A percentile compares a stretch with the other conserved stretches of the same genome.
Evolutionary conservation across 306 rosid genomes (phyloP).

Genomic region (Amphicarpaea edgeworthii): DNA sequence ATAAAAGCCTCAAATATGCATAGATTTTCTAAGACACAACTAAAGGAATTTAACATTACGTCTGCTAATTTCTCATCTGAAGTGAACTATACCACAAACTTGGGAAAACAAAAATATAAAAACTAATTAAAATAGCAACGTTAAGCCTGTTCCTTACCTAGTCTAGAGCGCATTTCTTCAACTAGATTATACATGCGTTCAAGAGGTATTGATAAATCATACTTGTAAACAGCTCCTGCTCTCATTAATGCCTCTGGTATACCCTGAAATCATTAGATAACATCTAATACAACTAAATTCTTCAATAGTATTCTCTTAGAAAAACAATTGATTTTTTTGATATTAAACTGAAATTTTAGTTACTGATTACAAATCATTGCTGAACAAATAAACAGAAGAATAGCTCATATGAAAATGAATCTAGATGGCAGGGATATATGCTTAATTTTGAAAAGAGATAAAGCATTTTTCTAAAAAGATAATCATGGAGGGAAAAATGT

Average conservation of each 20-base stretch:
- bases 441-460: slow-evolving; percentile 36
- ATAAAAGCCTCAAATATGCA: neutral
- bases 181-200: slow-evolving; percentile 79
- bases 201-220: slow-evolving; percentile 87
- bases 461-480: slow-evolving; percentile 21
- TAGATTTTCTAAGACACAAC: neutral
- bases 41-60: neutral
- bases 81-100: slow-evolving; percentile 22
- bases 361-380: slow-evolving; percentile 16
- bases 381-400: slow-evolving; percentile 21
- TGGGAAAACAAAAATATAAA: slow-evolving; percentile 1
- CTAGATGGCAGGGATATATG: slow-evolving; percentile 5
- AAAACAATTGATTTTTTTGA: neutral
- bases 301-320: neutral
- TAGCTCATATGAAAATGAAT: neutral
- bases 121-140: slow-evolving; percentile 4
- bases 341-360: neutral
- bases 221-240: slow-evolving; percentile 90
- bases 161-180: slow-evolving; percentile 79
- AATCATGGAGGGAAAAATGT: slow-evolving; percentile 37
- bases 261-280: slow-evolving; percentile 61
- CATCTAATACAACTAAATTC: neutral
- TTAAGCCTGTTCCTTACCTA: slow-evolving; percentile 61
- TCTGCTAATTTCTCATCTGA: slow-evolving; percentile 1
- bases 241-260: slow-evolving; percentile 84